A percentile compares a stretch with the other conserved stretches of the same genome.
phyloP scores from a whole-genome alignment of 805 yeast genomes.

The Candida palmyrensis region DNA sequence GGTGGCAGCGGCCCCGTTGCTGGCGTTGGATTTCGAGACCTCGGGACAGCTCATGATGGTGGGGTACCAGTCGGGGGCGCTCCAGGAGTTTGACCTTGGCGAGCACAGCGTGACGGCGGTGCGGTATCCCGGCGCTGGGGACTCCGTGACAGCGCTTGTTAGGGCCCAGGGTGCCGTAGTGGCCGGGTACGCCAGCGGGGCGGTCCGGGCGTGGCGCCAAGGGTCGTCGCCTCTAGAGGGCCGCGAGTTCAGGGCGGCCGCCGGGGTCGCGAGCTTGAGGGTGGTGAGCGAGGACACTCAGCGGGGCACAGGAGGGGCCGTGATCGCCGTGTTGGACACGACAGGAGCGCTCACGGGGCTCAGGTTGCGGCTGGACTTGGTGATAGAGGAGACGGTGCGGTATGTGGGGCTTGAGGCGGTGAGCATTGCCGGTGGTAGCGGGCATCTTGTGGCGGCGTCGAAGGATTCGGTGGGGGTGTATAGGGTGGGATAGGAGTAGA shows the following conservation, averaged over 20 bases:
- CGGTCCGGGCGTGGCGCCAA: constrained; percentile 1
- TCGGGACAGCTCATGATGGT: constrained; percentile 8
- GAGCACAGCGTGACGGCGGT: constrained; percentile 9
- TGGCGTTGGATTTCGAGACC: constrained; percentile 10
- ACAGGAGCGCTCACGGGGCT: too few species aligned
- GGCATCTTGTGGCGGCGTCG: too few species aligned
- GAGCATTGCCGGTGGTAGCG: too few species aligned
- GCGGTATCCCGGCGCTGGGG: background rate
- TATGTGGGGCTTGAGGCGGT: too few species aligned
- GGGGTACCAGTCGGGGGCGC: constrained; percentile 13
- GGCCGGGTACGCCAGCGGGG: constrained; percentile 3
- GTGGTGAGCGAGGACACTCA: background rate
- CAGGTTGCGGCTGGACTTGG: too few species aligned
- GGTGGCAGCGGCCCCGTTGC: constrained; percentile 2
- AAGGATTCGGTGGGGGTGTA: too few species aligned
- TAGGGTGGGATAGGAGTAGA: too few species aligned
- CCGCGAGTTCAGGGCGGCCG: background rate
- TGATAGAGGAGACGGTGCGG: too few species aligned
- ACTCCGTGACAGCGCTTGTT: constrained; percentile 1
- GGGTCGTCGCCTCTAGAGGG: too few species aligned
- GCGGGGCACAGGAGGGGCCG: too few species aligned
- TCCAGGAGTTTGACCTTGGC: constrained; percentile 12
- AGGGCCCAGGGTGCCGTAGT: background rate
- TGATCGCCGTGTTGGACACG: too few species aligned
- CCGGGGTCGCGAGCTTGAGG: background rate